Conservation (phyloP, 768 basidiomycete species). For the Chalciporus pseudorubinellus region DNA sequence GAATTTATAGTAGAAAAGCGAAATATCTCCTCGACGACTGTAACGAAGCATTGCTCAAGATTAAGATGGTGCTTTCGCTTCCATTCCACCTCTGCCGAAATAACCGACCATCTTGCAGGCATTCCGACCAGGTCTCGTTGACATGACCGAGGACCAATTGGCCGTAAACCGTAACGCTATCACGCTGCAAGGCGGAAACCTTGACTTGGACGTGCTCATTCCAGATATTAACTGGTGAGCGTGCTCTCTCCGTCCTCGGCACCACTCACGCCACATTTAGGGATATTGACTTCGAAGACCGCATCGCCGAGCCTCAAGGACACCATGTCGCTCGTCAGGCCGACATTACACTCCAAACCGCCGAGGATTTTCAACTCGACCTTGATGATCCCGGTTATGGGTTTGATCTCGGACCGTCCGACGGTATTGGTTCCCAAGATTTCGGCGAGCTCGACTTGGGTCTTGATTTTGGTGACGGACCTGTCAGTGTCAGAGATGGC, state of each 20-base stretch:
- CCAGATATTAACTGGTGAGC: constrained; percentile 79
- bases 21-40: constrained; percentile 98
- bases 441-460: constrained; percentile 72
- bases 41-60: constrained; percentile 92
- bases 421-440: constrained; percentile 86
- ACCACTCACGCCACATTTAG: constrained; percentile 38
- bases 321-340: constrained; percentile 82
- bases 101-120: constrained; percentile 48
- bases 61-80: constrained; percentile 71
- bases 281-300: constrained; percentile 77
- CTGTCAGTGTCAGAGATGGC: constrained; percentile 34
- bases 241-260: not conserved
- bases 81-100: not conserved
- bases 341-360: constrained; percentile 83
- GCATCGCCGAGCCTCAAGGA: constrained; percentile 58
- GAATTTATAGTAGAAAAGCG: constrained; percentile 97
- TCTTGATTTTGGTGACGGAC: constrained; percentile 71
- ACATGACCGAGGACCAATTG: constrained; percentile 94
- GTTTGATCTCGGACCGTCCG: constrained; percentile 77
- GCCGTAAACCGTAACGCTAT: constrained; percentile 85
- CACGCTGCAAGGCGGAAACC: constrained; percentile 72
- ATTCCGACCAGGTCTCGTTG: constrained; percentile 92
- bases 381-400: constrained; percentile 55
- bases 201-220: constrained; percentile 78
- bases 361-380: constrained; percentile 70